These are phyloP conservation scores for Mucor indicus DNA, from an alignment of 371 early-diverging fungal species.

Conservation along the genomic window DNA sequence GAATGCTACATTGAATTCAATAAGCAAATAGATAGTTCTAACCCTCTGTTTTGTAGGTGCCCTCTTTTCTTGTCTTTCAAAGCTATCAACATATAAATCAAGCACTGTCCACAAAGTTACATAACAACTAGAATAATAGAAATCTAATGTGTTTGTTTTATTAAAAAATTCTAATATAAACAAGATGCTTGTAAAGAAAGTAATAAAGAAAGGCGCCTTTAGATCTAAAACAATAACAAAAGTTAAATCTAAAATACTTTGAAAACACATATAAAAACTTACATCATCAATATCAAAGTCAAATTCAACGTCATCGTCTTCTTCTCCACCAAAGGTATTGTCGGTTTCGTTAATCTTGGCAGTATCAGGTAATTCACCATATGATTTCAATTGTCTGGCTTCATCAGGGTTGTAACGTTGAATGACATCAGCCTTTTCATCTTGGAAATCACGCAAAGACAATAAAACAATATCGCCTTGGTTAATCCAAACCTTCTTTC, in stretches of 20 bases:
- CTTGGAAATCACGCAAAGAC: conserved; percentile 95
- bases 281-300: conserved; percentile 93
- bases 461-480: conserved; percentile 95
- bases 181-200: neutral
- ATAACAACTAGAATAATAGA: no score
- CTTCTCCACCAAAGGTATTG: conserved; percentile 61
- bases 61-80: conserved; percentile 3
- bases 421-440: conserved; percentile 96
- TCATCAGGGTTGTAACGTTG: conserved; percentile 98
- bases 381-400: conserved; percentile 91
- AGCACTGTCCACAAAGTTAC: neutral
- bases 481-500: conserved; percentile 97
- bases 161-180: conserved; percentile 7
- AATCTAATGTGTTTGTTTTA: no score
- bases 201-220: neutral
- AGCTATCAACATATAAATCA: neutral
- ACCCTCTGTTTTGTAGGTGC: conserved; percentile 4
- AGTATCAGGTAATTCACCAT: conserved; percentile 95
- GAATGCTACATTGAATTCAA: no score
- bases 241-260: no score
- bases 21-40: neutral
- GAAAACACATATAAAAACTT: no score
- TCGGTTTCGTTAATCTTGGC: conserved; percentile 81
- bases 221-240: neutral
- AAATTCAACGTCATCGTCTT: conserved; percentile 76